phyloP scores from a whole-genome alignment of 371 early-diverging fungal genomes.

The Circinella umbellata region DNA sequence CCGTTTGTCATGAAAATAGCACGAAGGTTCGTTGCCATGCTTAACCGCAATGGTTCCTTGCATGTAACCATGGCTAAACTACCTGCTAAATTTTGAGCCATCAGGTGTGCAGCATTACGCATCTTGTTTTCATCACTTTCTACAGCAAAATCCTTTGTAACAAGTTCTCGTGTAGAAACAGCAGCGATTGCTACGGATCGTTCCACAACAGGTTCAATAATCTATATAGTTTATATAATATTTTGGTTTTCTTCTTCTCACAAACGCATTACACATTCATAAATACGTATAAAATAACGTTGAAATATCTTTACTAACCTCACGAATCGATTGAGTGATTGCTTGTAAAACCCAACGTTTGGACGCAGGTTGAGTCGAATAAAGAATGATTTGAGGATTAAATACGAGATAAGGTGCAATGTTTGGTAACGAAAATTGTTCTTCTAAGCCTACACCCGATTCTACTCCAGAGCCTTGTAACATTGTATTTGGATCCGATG shows the following conservation, averaged over 20 bases:
- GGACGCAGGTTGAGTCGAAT: slow-evolving; percentile 78
- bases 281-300: too few relatives aligned
- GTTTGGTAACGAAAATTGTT: slow-evolving; percentile 52
- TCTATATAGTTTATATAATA: slow-evolving; percentile 11
- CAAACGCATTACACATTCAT: too few relatives aligned
- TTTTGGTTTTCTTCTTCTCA: neutral
- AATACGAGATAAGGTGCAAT: slow-evolving; percentile 72
- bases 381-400: slow-evolving; percentile 74
- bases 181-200: slow-evolving; percentile 92
- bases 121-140: slow-evolving; percentile 93
- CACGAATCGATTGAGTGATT: slow-evolving; percentile 89
- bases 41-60: slow-evolving; percentile 90
- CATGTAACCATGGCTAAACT: slow-evolving; percentile 90
- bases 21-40: slow-evolving; percentile 81
- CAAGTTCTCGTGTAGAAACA: slow-evolving; percentile 87
- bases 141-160: slow-evolving; percentile 92
- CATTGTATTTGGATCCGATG: slow-evolving; percentile 9
- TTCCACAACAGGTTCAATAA: slow-evolving; percentile 88
- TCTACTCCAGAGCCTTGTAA: slow-evolving; percentile 10
- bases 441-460: slow-evolving; percentile 2
- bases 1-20: slow-evolving; percentile 81
- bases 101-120: slow-evolving; percentile 90
- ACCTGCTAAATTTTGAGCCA: slow-evolving; percentile 86
- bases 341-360: slow-evolving; percentile 88
- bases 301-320: slow-evolving; percentile 38